Evolutionary conservation across 768 basidiomycete species (phyloP).

Genomic region (Serpula lacrymans): DNA sequence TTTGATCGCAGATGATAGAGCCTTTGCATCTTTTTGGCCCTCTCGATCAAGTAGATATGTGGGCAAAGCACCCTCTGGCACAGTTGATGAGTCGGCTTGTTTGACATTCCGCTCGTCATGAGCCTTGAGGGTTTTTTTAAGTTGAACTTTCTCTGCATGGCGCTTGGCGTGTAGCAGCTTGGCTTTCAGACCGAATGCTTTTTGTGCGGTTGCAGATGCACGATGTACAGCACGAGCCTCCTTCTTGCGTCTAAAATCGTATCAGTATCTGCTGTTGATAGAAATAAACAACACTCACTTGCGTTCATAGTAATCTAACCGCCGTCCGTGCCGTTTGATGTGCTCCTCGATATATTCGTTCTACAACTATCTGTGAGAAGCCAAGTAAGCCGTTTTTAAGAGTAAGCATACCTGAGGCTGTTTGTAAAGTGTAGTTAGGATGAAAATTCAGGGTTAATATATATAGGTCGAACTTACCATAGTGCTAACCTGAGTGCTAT

Average conservation of each 20-base stretch:
- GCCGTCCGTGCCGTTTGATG: constrained; percentile 93
- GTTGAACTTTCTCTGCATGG: constrained; percentile 95
- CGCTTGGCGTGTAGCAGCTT: constrained; percentile 97
- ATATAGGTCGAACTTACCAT: constrained; percentile 22
- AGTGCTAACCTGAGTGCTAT: too few relatives aligned
- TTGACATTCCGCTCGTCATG: constrained; percentile 99
- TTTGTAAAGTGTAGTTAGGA: constrained; percentile 12
- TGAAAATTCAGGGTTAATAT: neutral
- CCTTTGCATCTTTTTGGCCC: constrained; percentile 97
- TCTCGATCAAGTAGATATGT: constrained; percentile 96
- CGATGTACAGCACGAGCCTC: constrained; percentile 77
- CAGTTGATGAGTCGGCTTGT: constrained; percentile 78
- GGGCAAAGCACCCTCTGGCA: constrained; percentile 89
- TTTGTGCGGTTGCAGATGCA: constrained; percentile 83
- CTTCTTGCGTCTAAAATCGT: constrained; percentile 62
- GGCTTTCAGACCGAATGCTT: constrained; percentile 94
- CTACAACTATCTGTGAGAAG: constrained; percentile 37
- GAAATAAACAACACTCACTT: constrained; percentile 54
- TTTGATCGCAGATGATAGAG: constrained; percentile 93
- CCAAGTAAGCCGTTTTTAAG: neutral
- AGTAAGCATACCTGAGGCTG: constrained; percentile 61
- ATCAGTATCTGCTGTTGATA: neutral
- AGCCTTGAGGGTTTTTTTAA: constrained; percentile 99
- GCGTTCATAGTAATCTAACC: constrained; percentile 93
- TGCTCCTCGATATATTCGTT: constrained; percentile 99